Base-by-base conservation (phyloP, 345 rosid species). In the Erucastrum elatum region DNA sequence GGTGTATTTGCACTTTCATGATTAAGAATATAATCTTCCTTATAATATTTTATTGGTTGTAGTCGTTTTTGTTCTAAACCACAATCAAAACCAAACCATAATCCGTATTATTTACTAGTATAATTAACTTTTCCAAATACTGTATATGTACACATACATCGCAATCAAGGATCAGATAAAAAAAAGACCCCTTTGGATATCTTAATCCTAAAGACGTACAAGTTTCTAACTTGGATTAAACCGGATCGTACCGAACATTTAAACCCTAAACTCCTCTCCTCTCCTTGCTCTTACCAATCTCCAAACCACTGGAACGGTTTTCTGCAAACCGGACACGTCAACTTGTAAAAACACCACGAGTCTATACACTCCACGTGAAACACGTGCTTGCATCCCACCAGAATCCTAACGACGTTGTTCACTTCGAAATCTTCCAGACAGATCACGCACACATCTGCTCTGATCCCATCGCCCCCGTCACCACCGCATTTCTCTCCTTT, bases 271-370 rank as follows among this genome's bases (percentile, higher is more conserved):
- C 64, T 8, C 1, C 15, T 25, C 31, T 15, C 58, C 2, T 6
- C 3, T 6, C 30, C 27, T 2, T 29, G 31, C 31, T 29, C 53
- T 55, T 71, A 78, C 51, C 71, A 74, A n/a, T 55, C 76, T 53
- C 63, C 31, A 12, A 81, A 81, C 80, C 80, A 76, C 53, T 67
- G 77, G 17, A 81, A 81, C 33, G 84, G 77, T 1, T 81, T 74
- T 72, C 84, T 72, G 15, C 84, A 81, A 59, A 81, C 10, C 12
- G 84, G 84, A 76, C 84, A 81, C 64, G 81, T 70, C 70, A 71
- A 67, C 71, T 75, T 76, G 72, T 76, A 76, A 6, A 66, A 76
- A 81, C 80, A 81, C 84, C 81, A 81, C 0, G 77, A 81, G 12
- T 76, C 84, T 65, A 81, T 81, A 76, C 84, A 81, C 29, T 49